Conservation (phyloP, 1,139 yeast genomes). For the Dujonia santamariae region DNA sequence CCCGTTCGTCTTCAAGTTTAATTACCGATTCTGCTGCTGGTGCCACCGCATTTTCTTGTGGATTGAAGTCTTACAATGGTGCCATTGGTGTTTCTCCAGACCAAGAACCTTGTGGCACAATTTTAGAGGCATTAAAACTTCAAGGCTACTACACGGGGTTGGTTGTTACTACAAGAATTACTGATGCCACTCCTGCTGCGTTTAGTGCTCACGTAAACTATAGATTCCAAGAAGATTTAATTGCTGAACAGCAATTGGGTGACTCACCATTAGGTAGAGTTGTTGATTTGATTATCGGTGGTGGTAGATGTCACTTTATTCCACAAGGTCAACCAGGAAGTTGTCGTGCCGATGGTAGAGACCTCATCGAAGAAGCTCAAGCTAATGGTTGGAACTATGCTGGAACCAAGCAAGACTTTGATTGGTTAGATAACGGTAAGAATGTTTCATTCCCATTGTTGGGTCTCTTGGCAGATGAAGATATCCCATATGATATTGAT, state of each 20-base stretch:
- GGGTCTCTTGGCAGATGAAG: constrained; percentile 65
- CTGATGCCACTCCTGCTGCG: constrained; percentile 90
- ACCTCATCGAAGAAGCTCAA: constrained; percentile 60
- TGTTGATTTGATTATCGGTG: constrained; percentile 84
- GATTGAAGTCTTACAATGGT: constrained; percentile 74
- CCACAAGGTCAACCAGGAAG: constrained; percentile 60
- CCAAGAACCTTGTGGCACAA: constrained; percentile 70
- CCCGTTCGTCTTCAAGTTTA: constrained; percentile 66
- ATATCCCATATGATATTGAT: constrained; percentile 81
- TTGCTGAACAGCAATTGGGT: constrained; percentile 84
- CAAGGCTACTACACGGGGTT: constrained; percentile 77
- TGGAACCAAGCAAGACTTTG: constrained; percentile 54
- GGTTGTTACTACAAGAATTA: constrained; percentile 81
- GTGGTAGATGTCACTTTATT: constrained; percentile 79
- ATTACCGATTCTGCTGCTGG: constrained; percentile 94
- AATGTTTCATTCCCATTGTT: constrained; percentile 68
- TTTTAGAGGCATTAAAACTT: constrained; percentile 78
- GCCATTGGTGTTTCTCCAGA: constrained; percentile 74
- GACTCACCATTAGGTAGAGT: constrained; percentile 70
- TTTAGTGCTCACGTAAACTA: constrained; percentile 74
- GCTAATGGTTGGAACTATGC: constrained; percentile 65
- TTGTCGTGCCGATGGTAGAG: constrained; percentile 62
- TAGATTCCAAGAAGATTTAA: constrained; percentile 74
- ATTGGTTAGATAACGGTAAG: constrained; percentile 47
- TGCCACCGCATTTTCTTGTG: constrained; percentile 87